A percentile compares a stretch with the other conserved stretches of the same genome.
Evolutionary conservation across 345 rosid species (phyloP).

Genomic region (Citrus hindsii): DNA sequence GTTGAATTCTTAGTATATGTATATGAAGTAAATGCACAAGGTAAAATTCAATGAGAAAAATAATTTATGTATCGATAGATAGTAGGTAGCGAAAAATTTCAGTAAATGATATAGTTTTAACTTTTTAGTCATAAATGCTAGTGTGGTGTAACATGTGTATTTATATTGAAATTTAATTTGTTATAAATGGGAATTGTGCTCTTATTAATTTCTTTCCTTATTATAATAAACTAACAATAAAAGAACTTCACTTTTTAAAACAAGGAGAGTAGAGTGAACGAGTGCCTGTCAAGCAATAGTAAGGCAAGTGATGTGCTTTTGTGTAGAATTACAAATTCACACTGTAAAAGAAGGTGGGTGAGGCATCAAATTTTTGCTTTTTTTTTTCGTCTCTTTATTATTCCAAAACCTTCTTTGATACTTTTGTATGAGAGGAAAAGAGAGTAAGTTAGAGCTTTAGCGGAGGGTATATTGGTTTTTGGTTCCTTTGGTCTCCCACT

Average conservation of each 20-base stretch:
- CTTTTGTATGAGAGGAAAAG: slow-evolving; percentile 12
- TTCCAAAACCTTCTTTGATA: slow-evolving; percentile 24
- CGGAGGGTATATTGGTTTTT: slow-evolving; percentile 7
- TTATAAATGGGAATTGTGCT: not conserved
- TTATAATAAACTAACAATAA: too few relatives aligned
- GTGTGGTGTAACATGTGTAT: not conserved
- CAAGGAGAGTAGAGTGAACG: not conserved
- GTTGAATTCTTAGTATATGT: too few relatives aligned
- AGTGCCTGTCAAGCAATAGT: not conserved
- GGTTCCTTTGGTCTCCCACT: slow-evolving; percentile 21
- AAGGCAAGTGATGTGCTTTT: slow-evolving; percentile 9
- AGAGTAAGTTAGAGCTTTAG: slow-evolving; percentile 1
- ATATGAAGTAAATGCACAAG: too few relatives aligned
- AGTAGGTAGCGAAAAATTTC: not conserved
- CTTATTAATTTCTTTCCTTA: too few relatives aligned
- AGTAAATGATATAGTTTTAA: not conserved
- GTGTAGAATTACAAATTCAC: not conserved
- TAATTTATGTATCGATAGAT: too few relatives aligned
- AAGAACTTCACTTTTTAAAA: not conserved
- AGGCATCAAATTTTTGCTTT: slow-evolving; percentile 16
- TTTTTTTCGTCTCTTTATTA: slow-evolving; percentile 20
- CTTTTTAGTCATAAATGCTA: not conserved
- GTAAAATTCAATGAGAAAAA: too few relatives aligned
- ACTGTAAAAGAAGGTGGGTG: slow-evolving; percentile 3
- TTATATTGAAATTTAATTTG: not conserved